These are phyloP conservation scores for Cutaneotrichosporon sp. DNA, from an alignment of 1,284 basidiomycete genomes.

Conservation along the genomic window DNA sequence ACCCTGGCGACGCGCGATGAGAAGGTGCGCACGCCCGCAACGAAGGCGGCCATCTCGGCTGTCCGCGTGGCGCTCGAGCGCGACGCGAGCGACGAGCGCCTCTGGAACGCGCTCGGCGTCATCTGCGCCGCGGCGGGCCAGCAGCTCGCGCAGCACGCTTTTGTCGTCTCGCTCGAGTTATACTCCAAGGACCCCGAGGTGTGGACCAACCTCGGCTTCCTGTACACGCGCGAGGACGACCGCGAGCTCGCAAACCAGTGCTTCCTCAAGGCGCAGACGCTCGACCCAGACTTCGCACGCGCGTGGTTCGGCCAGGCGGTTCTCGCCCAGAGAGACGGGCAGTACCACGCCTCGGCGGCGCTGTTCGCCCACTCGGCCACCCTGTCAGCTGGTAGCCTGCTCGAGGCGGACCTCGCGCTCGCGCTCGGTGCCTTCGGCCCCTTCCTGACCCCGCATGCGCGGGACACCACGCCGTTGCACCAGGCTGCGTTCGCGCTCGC, in stretches of 20 bases:
- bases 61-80: constrained; percentile 74
- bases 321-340: constrained; percentile 68
- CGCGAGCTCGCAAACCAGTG: constrained; percentile 81
- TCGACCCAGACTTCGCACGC: constrained; percentile 84
- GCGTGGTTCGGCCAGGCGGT: constrained; percentile 96
- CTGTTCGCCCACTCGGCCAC: constrained; percentile 82
- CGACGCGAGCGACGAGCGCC: constrained; percentile 70
- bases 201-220: constrained; percentile 88
- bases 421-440: constrained; percentile 66
- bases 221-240: constrained; percentile 85
- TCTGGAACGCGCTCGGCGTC: constrained; percentile 67
- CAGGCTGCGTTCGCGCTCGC: constrained; percentile 74
- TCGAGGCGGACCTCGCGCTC: constrained; percentile 81
- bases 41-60: constrained; percentile 63
- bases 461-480: constrained; percentile 58
- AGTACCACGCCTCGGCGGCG: constrained; percentile 65
- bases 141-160: constrained; percentile 79
- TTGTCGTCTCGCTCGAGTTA: constrained; percentile 83
- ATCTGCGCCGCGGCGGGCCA: constrained; percentile 41
- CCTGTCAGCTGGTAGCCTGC: constrained; percentile 67
- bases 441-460: constrained; percentile 37
- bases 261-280: constrained; percentile 81
- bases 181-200: constrained; percentile 74
- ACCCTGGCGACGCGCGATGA: constrained; percentile 55
- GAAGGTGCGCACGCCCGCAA: constrained; percentile 47